Percentiles rank a stretch among this genome's conserved stretches.
These are phyloP conservation scores for Allantophomopsis cytisporea DNA, from an alignment of 2,329 filamentous ascomycete genomes.

Conservation along the genomic window DNA sequence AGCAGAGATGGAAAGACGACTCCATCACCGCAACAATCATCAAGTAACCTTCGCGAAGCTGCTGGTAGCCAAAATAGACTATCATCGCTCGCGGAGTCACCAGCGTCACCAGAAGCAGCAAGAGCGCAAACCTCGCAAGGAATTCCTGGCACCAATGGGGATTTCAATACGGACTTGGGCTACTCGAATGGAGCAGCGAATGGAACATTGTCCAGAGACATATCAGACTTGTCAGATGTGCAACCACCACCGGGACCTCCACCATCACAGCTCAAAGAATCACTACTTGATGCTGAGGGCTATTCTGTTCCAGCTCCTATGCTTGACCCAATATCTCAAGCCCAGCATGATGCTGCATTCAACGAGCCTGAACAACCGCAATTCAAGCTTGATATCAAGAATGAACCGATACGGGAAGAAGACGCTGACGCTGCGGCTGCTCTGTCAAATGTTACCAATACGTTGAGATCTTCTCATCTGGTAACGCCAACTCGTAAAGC, in stretches of 20 bases:
- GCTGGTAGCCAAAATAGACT: constrained; percentile 28
- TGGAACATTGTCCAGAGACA: constrained; percentile 22
- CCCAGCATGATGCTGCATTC: constrained; percentile 48
- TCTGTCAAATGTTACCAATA: constrained; percentile 62
- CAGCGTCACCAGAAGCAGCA: constrained; percentile 17
- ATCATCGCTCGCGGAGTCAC: constrained; percentile 43
- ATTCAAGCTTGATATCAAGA: constrained; percentile 71
- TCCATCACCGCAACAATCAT: constrained; percentile 41
- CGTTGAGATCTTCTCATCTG: constrained; percentile 46
- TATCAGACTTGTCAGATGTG: constrained; percentile 33
- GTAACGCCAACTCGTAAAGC: constrained; percentile 51
- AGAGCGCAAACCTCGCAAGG: too few species aligned
- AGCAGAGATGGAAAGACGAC: constrained; percentile 41
- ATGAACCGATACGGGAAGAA: constrained; percentile 65
- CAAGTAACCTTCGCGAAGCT: constrained; percentile 42
- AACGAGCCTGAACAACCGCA: constrained; percentile 44
- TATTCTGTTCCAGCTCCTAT: constrained; percentile 56
- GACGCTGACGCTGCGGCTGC: constrained; percentile 65
- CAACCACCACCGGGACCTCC: constrained; percentile 37
- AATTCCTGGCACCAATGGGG: constrained; percentile 3
- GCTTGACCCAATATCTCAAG: constrained; percentile 56
- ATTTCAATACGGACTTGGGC: constrained; percentile 11
- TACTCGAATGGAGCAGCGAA: constrained; percentile 26
- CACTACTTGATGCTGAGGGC: constrained; percentile 58
- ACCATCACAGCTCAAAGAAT: constrained; percentile 16